Base-by-base conservation (phyloP, 83 land plant genomes). In the Picea abies region DNA sequence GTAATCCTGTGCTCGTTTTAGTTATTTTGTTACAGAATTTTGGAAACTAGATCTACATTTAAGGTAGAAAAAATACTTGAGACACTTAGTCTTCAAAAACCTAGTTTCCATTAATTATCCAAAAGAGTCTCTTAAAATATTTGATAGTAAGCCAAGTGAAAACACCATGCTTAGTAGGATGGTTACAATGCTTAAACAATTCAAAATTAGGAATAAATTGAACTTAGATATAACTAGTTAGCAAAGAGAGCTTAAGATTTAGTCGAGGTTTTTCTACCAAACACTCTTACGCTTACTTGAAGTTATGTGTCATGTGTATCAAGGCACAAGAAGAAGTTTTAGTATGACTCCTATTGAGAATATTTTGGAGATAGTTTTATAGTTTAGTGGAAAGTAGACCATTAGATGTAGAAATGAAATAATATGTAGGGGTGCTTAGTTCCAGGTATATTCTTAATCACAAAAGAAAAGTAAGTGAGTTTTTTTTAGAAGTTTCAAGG, bases 251-350 rank as follows among this genome's bases (percentile, higher is more conserved):
- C 41, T 39, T 39, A 39, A 39, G 41, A 3, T 39, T 39, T 39
- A 39, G 41, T 39, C 78, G 88, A 90, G 75, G 91, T 92, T 64
- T 98, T 98, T 1, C 94, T 82, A 39, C 81, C 85, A 52, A 91
- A 76, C 79, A 95, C 95, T 78, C 91, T 93, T 49, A 79, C 95
- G 44, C 88, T 97, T 85, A 98, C 99, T 62, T 94, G 95, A 37
- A 95, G 96, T 16, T 98, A 97, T 75, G 90, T 97, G 3, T 91
- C 98, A 66, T 95, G 98, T 85, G 90, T 97, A 52, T 82, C 86
- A 62, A 91, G 92, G 70, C 91, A 91, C 39, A 92, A 88, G 81
- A 92, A 92, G 75, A 85, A 97, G 67, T 93, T 93, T 83, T 95
- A 98, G 98, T 97, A 83, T 76, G 87, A 47, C 80, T 58, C 22